Base-by-base conservation (phyloP, 2,329 filamentous ascomycete genomes). In the Trichophyton benhamiae region DNA sequence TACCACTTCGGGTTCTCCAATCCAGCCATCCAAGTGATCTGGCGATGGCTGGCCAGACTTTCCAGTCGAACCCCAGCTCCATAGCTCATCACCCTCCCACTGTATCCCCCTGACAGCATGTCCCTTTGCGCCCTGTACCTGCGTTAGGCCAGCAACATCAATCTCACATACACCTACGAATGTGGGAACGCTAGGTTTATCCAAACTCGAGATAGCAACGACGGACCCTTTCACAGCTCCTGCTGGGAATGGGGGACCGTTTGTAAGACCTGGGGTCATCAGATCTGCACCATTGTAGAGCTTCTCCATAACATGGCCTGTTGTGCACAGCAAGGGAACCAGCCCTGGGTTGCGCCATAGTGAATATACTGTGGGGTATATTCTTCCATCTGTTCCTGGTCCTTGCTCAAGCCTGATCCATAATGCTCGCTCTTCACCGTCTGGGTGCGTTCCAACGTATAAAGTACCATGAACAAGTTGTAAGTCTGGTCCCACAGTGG, bases 1-100 rank as follows among this genome's bases (percentile, higher is more conserved):
- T 4, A 67, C 64, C 17, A 67, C 67, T 2, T 64, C 65, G 7
- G 68, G 68, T n/a, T 71, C 68, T 15, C 69, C 67, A 41, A 75
- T 73, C 76, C 78, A 87, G 0, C 79, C 82, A 17, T 80, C 74
- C 15, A 86, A 68, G 11, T 77, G 72, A 30, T 79, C 78, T 0
- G 84, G 84, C 11, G 80, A 74, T 15, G 77, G 72, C 44, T 74
- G 73, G 8, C 83, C 84, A 17, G 80, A 76, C 62, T 77, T 79
- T 3, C 79, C 81, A 30, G 74, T 76, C 36, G 78, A 75, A 67
- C 79, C 84, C 81, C 83, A 86, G 3, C 76, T 76, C 83, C 84
- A 87, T n/a, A 87, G 68, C 72, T 88, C 85, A 72, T 88, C 85
- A 0, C 85, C 84, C 63, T 80, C 78, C 85, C 85, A 87, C 68